Conservation (phyloP, 179 eudicot genomes). For the Carnegiea gigantea region DNA sequence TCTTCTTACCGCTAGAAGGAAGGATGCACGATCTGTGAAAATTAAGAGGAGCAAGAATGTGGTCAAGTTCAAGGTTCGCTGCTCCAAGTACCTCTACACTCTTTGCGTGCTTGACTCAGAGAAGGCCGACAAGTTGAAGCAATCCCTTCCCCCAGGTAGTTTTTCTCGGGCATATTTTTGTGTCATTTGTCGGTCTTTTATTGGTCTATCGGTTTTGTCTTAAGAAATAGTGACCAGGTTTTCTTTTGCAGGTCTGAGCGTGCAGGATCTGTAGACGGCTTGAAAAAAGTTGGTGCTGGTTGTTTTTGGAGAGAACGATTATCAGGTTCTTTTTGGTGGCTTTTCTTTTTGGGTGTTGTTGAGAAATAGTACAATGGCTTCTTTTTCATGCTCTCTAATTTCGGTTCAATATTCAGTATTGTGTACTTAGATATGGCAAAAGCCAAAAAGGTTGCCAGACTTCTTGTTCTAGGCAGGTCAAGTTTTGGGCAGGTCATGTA, state of each 20-base stretch:
- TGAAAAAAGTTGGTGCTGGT: neutral
- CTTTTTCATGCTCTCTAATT: neutral
- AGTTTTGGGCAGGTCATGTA: neutral
- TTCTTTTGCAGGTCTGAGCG: slow-evolving; percentile 32
- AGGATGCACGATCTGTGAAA: slow-evolving; percentile 49
- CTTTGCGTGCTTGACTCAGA: slow-evolving; percentile 44
- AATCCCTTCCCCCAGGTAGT: slow-evolving; percentile 50
- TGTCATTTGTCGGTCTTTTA: neutral
- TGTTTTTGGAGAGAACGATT: slow-evolving; percentile 7
- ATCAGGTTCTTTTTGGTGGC: neutral
- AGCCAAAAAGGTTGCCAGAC: neutral
- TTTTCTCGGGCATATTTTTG: neutral
- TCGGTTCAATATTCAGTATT: neutral
- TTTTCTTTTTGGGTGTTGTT: slow-evolving; percentile 1
- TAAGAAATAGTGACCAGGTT: neutral
- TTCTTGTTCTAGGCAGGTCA: neutral
- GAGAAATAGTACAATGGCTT: neutral
- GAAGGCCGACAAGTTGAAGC: slow-evolving; percentile 56
- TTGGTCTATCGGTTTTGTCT: neutral
- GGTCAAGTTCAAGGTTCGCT: slow-evolving; percentile 52
- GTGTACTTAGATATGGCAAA: neutral
- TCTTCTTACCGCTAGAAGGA: slow-evolving; percentile 53
- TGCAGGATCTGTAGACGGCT: slow-evolving; percentile 35
- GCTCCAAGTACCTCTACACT: slow-evolving; percentile 53
- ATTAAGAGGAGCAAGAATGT: slow-evolving; percentile 50